Evolutionary conservation across 2,329 filamentous ascomycete species (phyloP).

Genomic region (Cadophora sp.): DNA sequence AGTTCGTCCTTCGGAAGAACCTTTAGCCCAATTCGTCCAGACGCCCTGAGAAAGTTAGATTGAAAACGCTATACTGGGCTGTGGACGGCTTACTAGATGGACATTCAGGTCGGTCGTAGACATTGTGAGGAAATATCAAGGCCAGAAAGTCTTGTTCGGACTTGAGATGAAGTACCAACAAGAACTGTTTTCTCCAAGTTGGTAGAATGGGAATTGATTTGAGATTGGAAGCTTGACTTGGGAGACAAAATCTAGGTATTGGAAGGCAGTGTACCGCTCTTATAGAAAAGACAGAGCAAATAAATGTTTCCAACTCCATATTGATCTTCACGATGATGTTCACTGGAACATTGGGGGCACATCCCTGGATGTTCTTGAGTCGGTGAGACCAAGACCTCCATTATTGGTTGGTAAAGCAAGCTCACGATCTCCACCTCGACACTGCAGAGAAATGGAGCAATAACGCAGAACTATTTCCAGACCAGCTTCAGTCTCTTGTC

Average conservation of each 20-base stretch:
- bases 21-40: constrained; percentile 1
- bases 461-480: not conserved
- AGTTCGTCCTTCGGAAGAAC: constrained; percentile 10
- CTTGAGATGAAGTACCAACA: no score
- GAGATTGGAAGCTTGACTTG: not conserved
- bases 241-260: not conserved
- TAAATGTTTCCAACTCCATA: not conserved
- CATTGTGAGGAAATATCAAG: not conserved
- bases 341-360: not conserved
- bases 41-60: not conserved
- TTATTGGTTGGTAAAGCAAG: not conserved
- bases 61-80: no score
- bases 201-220: not conserved
- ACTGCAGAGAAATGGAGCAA: no score
- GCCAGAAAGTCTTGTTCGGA: no score
- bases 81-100: not conserved
- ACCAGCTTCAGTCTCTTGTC: not conserved
- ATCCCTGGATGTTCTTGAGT: not conserved
- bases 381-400: not conserved
- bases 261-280: not conserved
- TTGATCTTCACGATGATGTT: not conserved
- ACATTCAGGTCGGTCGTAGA: constrained; percentile 9
- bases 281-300: not conserved
- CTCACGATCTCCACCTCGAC: not conserved
- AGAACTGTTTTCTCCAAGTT: not conserved